A percentile compares a stretch with the other conserved stretches of the same genome.
Evolutionary conservation across 352 stramenopile species (phyloP).

Genomic region (Pythium oligandrum): DNA sequence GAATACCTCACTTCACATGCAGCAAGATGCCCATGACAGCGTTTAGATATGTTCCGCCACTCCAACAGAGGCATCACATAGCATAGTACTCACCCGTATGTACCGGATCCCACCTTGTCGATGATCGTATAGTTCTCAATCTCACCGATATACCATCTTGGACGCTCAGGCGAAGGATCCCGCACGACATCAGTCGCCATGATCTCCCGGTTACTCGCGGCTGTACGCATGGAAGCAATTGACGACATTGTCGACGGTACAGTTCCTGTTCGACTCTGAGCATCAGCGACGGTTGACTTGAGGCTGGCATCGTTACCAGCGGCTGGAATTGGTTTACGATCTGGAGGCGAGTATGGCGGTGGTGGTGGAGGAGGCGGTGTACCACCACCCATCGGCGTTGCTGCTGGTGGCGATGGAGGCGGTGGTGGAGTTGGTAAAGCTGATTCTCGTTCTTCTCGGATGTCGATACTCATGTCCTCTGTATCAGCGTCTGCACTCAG

Average conservation of each 20-base stretch:
- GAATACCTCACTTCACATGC: constrained; percentile 61
- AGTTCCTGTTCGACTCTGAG: too few species aligned
- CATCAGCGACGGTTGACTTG: too few species aligned
- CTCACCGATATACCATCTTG: constrained; percentile 78
- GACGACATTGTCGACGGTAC: constrained; percentile 23
- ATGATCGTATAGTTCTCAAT: constrained; percentile 88
- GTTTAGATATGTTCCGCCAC: too few species aligned
- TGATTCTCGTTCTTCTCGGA: constrained; percentile 8
- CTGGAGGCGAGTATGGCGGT: constrained; percentile 42
- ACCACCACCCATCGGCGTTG: constrained; percentile 18
- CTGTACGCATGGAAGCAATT: constrained; percentile 66
- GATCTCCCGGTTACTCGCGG: constrained; percentile 71
- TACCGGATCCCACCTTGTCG: constrained; percentile 82
- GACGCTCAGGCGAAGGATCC: constrained; percentile 33
- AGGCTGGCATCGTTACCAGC: too few species aligned
- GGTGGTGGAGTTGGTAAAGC: constrained; percentile 29
- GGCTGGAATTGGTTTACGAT: neutral
- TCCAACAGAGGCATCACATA: neutral
- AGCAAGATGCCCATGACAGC: too few species aligned
- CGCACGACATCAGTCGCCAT: constrained; percentile 37
- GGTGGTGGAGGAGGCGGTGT: constrained; percentile 25
- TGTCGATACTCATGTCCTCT: constrained; percentile 13
- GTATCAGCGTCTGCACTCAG: constrained; percentile 18
- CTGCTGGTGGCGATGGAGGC: constrained; percentile 32
- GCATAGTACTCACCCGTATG: constrained; percentile 59